Evolutionary conservation across 169 alveolate species (phyloP).

Genomic region (Amoebophrya sp.): DNA sequence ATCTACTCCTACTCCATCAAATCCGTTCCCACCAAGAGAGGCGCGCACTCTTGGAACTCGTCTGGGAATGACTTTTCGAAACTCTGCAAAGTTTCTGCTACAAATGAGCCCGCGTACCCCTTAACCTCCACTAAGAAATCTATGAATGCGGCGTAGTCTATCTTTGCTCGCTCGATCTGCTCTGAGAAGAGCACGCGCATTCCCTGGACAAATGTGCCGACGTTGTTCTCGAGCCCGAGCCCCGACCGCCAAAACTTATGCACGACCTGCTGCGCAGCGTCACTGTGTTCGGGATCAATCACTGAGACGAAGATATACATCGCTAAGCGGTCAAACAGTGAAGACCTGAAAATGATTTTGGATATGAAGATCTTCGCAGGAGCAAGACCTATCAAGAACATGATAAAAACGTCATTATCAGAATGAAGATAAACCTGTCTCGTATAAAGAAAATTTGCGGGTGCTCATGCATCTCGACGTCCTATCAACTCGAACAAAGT

Average conservation of each 20-base stretch:
- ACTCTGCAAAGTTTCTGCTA: background rate
- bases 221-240: background rate
- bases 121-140: background rate
- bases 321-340: background rate
- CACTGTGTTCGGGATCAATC: background rate
- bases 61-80: background rate
- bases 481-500: too few species aligned
- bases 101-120: background rate
- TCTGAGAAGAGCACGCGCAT: background rate
- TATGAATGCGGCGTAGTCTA: background rate
- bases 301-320: background rate
- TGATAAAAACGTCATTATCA: too few species aligned
- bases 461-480: too few species aligned
- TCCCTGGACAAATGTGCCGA: background rate
- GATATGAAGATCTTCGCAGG: background rate
- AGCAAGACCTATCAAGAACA: too few species aligned
- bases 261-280: background rate
- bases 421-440: too few species aligned
- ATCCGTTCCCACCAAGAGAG: too few species aligned
- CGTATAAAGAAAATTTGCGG: too few species aligned
- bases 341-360: background rate
- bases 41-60: background rate
- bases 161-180: background rate
- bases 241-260: background rate
- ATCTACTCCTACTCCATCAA: too few species aligned